These are phyloP conservation scores for Escallonia rubra DNA, from an alignment of 129 eudicot species.

Conservation along the genomic window DNA sequence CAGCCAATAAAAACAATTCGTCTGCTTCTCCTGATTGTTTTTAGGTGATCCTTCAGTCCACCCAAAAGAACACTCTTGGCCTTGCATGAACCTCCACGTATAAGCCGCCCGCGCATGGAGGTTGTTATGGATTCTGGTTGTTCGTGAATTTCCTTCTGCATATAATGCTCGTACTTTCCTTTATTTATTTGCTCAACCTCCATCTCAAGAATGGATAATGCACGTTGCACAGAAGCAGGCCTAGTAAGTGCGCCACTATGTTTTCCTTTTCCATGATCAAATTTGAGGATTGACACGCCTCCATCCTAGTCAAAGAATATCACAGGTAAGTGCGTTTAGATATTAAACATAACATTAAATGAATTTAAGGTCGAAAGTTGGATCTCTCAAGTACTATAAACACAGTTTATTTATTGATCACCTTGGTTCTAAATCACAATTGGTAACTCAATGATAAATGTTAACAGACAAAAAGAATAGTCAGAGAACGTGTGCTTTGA, in stretches of 20 bases:
- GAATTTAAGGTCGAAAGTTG: neutral
- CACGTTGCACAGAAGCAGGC: slow-evolving; percentile 91
- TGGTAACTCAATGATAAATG: no score
- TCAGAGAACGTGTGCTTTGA: no score
- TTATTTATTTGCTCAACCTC: slow-evolving; percentile 96
- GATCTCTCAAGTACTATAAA: neutral
- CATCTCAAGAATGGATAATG: slow-evolving; percentile 92
- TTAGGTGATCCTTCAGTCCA: slow-evolving; percentile 90
- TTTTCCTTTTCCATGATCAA: slow-evolving; percentile 63
- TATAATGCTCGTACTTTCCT: slow-evolving; percentile 89
- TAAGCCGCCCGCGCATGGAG: slow-evolving; percentile 91
- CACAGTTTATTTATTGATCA: neutral
- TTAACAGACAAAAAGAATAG: no score
- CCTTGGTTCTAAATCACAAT: no score
- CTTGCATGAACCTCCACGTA: slow-evolving; percentile 88
- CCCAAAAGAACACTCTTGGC: slow-evolving; percentile 80
- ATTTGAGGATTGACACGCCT: slow-evolving; percentile 77
- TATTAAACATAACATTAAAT: neutral
- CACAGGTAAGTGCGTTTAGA: neutral
- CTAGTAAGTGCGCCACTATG: slow-evolving; percentile 47
- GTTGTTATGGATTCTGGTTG: slow-evolving; percentile 96
- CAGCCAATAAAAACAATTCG: slow-evolving; percentile 93
- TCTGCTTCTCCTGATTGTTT: slow-evolving; percentile 93
- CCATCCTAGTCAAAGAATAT: slow-evolving; percentile 56
- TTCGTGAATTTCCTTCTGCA: slow-evolving; percentile 98